A percentile compares a stretch with the other conserved stretches of the same genome.
Conservation (phyloP, 805 yeast species). For the Diddensiella caesifluorescens region DNA sequence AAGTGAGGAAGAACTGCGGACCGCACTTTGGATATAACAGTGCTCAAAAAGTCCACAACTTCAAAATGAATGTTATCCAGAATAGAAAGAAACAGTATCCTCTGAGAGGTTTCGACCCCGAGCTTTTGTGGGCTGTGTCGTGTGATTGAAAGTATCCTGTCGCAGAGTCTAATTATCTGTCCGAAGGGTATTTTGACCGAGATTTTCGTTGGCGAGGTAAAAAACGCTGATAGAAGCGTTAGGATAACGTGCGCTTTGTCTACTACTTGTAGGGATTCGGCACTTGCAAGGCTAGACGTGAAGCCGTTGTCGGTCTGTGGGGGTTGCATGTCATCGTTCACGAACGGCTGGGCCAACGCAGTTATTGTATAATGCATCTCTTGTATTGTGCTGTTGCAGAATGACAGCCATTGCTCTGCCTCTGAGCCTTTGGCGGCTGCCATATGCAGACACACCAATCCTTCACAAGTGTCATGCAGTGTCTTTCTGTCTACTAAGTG, state of each 20-base stretch:
- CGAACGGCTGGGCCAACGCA: conserved; percentile 8
- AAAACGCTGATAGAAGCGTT: conserved; percentile 39
- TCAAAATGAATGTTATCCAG: conserved; percentile 38
- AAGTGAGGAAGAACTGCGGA: conserved; percentile 43
- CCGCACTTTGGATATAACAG: conserved; percentile 41
- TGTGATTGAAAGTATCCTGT: conserved; percentile 52
- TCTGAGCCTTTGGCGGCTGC: conserved; percentile 50
- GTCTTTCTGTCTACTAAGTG: conserved; percentile 37
- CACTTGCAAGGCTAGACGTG: no score
- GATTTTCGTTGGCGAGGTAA: conserved; percentile 49
- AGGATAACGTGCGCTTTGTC: conserved; percentile 12
- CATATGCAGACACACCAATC: conserved; percentile 52
- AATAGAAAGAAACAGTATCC: conserved; percentile 51
- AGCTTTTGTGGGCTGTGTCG: conserved; percentile 42
- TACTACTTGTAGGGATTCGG: no score
- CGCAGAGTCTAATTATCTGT: conserved; percentile 44
- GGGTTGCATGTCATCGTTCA: conserved; percentile 14
- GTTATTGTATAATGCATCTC: conserved; percentile 16
- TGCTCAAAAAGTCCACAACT: conserved; percentile 41
- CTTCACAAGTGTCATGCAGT: conserved; percentile 40
- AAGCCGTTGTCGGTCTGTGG: no score
- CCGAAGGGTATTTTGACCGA: conserved; percentile 63
- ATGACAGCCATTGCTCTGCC: conserved; percentile 44
- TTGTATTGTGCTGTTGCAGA: conserved; percentile 38
- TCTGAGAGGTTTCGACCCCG: conserved; percentile 35